A percentile compares a stretch with the other conserved stretches of the same genome.
Conservation (phyloP, 176 grass and related monocot genomes). For the Chloris gayana region DNA sequence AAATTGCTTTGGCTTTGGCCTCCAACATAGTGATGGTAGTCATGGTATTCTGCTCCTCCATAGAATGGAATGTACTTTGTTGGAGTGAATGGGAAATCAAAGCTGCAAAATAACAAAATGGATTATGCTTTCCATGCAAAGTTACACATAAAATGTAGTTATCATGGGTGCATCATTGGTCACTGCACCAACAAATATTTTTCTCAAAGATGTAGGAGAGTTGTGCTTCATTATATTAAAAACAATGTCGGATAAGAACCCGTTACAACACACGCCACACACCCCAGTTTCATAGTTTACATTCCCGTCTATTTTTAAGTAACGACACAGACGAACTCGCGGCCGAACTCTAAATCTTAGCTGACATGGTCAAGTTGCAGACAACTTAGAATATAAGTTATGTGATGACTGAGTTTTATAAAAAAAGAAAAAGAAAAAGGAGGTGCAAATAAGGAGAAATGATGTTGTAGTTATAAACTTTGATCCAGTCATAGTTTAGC, state of each 20-base stretch:
- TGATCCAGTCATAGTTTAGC: not conserved
- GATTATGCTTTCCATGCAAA: conserved; percentile 1
- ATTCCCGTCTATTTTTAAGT: too few species aligned
- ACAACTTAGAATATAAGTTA: too few species aligned
- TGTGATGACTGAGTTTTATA: not conserved
- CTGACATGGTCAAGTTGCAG: not conserved
- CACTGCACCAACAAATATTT: not conserved
- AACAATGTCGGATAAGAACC: too few species aligned
- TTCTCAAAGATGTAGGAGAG: too few species aligned
- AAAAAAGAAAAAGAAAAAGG: not conserved
- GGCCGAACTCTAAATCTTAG: too few species aligned
- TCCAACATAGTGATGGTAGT: conserved; percentile 96
- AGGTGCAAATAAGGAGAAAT: not conserved
- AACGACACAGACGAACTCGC: too few species aligned
- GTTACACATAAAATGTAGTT: not conserved
- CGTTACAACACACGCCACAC: too few species aligned
- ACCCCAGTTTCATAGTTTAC: too few species aligned
- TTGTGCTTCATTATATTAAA: too few species aligned
- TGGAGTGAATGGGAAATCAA: conserved; percentile 84
- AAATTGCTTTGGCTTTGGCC: conserved; percentile 93
- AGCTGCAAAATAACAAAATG: conserved; percentile 51
- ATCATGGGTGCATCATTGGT: not conserved
- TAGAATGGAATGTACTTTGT: conserved; percentile 95
- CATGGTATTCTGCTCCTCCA: conserved; percentile 95
- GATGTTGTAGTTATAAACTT: not conserved